phyloP scores from a whole-genome alignment of 208 protist genomes.

The Trypanosoma congolense region DNA sequence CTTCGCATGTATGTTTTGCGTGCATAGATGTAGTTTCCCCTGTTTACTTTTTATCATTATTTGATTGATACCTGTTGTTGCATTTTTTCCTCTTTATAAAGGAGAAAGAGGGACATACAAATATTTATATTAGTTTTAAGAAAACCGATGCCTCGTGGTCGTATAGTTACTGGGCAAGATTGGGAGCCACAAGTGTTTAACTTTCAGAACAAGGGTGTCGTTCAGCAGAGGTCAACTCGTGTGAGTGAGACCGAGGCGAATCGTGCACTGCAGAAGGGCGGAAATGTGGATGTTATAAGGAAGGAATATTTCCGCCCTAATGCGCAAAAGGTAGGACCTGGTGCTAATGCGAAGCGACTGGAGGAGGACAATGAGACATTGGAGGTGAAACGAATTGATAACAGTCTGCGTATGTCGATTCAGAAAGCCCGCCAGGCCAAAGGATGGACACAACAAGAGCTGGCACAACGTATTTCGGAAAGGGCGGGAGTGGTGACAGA shows the following conservation, averaged over 20 bases:
- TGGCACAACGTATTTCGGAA: conserved; percentile 82
- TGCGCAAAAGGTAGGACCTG: conserved; percentile 48
- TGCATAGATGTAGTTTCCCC: too few species aligned
- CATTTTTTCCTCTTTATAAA: conserved; percentile 18
- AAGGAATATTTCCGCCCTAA: conserved; percentile 72
- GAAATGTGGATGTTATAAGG: conserved; percentile 52
- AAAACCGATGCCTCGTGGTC: conserved; percentile 36
- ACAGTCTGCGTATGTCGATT: conserved; percentile 70
- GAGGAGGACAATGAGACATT: conserved; percentile 82
- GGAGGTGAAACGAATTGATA: conserved; percentile 85
- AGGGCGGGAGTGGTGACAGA: conserved; percentile 82
- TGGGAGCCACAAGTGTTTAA: conserved; percentile 88
- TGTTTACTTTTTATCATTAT: too few species aligned
- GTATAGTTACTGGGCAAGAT: conserved; percentile 70
- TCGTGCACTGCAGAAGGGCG: conserved; percentile 67
- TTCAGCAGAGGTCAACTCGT: conserved; percentile 28
- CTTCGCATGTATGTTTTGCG: too few species aligned
- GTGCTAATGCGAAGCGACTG: conserved; percentile 83
- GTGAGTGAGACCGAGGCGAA: conserved; percentile 72
- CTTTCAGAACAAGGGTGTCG: conserved; percentile 37
- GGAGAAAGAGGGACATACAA: background rate
- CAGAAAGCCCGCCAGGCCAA: conserved; percentile 76
- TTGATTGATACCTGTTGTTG: too few species aligned
- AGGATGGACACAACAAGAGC: conserved; percentile 85
- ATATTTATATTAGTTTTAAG: conserved; percentile 1